phyloP scores from a whole-genome alignment of 306 rosid species.

The Fragaria iinumae region DNA sequence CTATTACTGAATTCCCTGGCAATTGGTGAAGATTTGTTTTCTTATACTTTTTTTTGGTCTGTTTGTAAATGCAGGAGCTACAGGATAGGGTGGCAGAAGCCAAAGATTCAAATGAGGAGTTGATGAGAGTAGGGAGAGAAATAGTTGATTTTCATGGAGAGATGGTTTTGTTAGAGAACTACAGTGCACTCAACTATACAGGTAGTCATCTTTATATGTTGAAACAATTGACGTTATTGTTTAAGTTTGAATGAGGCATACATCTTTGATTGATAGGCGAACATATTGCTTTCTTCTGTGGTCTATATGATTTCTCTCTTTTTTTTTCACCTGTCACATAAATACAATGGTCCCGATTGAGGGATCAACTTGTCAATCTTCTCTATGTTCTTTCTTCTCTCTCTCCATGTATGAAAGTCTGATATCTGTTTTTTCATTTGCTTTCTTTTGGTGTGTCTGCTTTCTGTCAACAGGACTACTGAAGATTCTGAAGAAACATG shows the following conservation, averaged over 20 bases:
- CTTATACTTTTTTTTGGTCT: background rate
- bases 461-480: slow-evolving; percentile 47
- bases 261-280: background rate
- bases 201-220: slow-evolving; percentile 37
- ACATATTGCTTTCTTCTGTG: background rate
- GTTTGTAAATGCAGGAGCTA: slow-evolving; percentile 53
- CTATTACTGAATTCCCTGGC: background rate
- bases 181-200: slow-evolving; percentile 81
- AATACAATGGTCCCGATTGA: background rate
- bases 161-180: slow-evolving; percentile 87
- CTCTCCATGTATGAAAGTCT: background rate
- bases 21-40: background rate
- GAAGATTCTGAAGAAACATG: slow-evolving; percentile 90
- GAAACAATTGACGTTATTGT: background rate
- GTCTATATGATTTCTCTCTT: background rate
- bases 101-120: slow-evolving; percentile 54
- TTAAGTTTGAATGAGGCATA: background rate
- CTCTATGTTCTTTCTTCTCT: background rate
- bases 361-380: background rate
- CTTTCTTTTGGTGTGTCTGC: background rate
- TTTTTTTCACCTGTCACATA: background rate
- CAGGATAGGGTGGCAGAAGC: slow-evolving; percentile 57
- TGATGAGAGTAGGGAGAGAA: slow-evolving; percentile 62
- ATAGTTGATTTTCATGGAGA: slow-evolving; percentile 92
- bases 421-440: background rate